These are phyloP conservation scores for Wickerhamomyces queroliae DNA, from an alignment of 805 yeast species.

Conservation along the genomic window DNA sequence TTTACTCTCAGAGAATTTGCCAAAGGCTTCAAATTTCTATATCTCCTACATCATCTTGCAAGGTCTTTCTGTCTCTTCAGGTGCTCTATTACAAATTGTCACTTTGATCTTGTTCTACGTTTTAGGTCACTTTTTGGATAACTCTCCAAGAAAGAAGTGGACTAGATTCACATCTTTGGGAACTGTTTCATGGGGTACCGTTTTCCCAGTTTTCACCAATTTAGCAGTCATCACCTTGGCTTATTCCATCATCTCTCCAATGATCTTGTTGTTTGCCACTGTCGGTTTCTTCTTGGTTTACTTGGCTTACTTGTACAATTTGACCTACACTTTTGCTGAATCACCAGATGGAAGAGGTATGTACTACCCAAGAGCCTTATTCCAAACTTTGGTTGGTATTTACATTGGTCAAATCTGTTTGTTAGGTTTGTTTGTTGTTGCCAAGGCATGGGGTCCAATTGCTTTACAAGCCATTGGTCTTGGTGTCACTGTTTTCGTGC, in stretches of 20 bases:
- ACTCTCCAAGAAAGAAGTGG: conserved; percentile 64
- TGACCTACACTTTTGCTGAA: conserved; percentile 63
- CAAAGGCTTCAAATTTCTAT: conserved; percentile 69
- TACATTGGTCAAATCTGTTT: conserved; percentile 85
- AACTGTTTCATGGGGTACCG: conserved; percentile 63
- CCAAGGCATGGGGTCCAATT: conserved; percentile 94
- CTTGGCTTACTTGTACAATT: conserved; percentile 73
- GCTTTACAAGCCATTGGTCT: conserved; percentile 66
- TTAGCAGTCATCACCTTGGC: conserved; percentile 65
- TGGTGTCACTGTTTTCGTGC: conserved; percentile 62
- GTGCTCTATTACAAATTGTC: conserved; percentile 56
- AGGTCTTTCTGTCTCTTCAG: conserved; percentile 62
- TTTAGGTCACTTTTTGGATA: conserved; percentile 51
- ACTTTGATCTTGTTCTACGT: conserved; percentile 54
- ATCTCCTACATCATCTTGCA: conserved; percentile 64
- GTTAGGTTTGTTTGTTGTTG: conserved; percentile 81
- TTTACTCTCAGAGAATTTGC: conserved; percentile 60
- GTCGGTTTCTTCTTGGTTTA: conserved; percentile 67
- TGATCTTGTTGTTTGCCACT: conserved; percentile 69
- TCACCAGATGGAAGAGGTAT: conserved; percentile 73
- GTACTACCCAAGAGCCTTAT: conserved; percentile 83
- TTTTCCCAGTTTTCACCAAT: conserved; percentile 70
- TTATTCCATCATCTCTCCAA: conserved; percentile 73
- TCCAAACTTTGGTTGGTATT: conserved; percentile 83
- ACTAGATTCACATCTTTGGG: conserved; percentile 49